Base-by-base conservation (phyloP, 345 rosid species). In the Anacardium occidentale region DNA sequence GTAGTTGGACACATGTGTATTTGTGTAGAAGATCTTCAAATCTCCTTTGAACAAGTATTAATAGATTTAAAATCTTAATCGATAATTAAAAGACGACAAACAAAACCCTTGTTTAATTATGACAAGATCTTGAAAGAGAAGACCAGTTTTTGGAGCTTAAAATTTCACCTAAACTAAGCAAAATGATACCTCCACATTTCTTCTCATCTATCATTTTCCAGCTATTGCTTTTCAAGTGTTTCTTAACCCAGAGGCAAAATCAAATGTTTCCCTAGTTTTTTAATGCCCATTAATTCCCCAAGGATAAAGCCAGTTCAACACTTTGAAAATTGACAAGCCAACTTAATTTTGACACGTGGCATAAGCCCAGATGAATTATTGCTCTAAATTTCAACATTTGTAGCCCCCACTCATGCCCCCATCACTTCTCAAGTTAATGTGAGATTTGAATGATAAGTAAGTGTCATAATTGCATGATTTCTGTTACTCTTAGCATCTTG, bases 201-300 rank as follows among this genome's bases (percentile, higher is more conserved):
- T 37, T 63, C 42, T 29, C n/a, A n/a, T n/a, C 26, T 29, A 29
- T 29, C 32, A 3, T 29, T 29, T 29, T 29, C 32, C 32, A 29
- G 2, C 32, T 29, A 29, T 29, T 25, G 18, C 57, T 18, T 75
- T 80, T 80, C 4, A 14, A 68, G 76, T 82, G 84, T 88, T 90
- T 82, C 94, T 89, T 92, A 65, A 82, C 76, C 52, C 40, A 75
- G 80, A 66, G 86, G 89, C 88, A 86, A 90, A 72, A 80, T 75
- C 64, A 75, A 76, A 71, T 51, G 61, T 32, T 52, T 29, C 3
- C 32, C 32, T 3, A 29, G 3, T 29, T 63, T 70, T 59, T 66
- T 66, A 50, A 71, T 58, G 20, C 48, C 74, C 66, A 65, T 58
- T 72, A 62, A 70, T 59, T n/a, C 10, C 22, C 56, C 20, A 18